Percentiles rank a stretch among this genome's conserved stretches.
Conservation (phyloP, 192 early-diverging fungal genomes). For the Rhizophagus clarus region DNA sequence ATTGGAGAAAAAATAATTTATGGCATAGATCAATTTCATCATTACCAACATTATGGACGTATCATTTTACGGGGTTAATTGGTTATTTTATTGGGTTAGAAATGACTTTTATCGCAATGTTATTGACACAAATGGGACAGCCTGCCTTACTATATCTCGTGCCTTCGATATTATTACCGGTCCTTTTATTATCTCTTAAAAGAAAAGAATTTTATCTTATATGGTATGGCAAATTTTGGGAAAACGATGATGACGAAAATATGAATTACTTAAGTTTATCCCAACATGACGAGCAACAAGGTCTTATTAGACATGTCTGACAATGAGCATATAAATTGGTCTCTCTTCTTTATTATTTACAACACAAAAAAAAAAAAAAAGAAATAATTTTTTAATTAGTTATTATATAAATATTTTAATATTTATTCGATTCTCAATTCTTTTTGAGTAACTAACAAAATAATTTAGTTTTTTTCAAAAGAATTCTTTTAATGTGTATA, state of each 20-base stretch:
- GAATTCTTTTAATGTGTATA: too few relatives aligned
- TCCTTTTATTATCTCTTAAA: conserved; percentile 34
- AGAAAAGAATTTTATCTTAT: conserved; percentile 39
- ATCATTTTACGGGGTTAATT: conserved; percentile 40
- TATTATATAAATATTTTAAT: too few relatives aligned
- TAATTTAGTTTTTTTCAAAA: too few relatives aligned
- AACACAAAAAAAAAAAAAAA: too few relatives aligned
- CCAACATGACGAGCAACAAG: neutral
- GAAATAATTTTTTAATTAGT: too few relatives aligned
- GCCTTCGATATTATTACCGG: conserved; percentile 39
- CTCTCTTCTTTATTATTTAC: too few relatives aligned
- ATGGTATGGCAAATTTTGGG: conserved; percentile 35
- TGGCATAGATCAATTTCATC: conserved; percentile 20
- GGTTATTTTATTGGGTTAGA: conserved; percentile 40
- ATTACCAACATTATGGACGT: conserved; percentile 36
- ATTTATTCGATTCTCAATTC: too few relatives aligned
- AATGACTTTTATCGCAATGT: conserved; percentile 47
- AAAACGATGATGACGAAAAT: neutral
- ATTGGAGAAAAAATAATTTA: neutral
- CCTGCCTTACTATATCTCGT: conserved; percentile 44
- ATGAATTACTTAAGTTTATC: neutral
- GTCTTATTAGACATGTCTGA: neutral
- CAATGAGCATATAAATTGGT: too few relatives aligned
- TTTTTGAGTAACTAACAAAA: too few relatives aligned
- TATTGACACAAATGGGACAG: conserved; percentile 42